Evolutionary conservation across 2,329 filamentous ascomycete species (phyloP).

Genomic region (Sporothrix humicola): DNA sequence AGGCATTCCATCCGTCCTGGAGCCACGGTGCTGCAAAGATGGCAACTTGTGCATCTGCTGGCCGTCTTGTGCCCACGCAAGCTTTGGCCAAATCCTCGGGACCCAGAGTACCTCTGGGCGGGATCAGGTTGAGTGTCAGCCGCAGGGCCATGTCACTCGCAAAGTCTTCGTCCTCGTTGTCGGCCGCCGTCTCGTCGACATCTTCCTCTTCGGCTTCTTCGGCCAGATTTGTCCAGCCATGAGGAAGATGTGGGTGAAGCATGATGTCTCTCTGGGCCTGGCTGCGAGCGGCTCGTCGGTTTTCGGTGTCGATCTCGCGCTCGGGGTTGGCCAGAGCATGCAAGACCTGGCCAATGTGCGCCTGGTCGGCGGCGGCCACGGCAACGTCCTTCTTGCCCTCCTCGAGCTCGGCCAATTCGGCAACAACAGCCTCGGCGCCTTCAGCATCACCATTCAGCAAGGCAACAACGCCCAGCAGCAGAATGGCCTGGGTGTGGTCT

Average conservation of each 20-base stretch:
- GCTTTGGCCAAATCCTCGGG: slow-evolving; percentile 73
- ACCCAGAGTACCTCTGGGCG: slow-evolving; percentile 71
- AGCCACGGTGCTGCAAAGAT: slow-evolving; percentile 84
- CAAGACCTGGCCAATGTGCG: slow-evolving; percentile 74
- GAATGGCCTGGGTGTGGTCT: slow-evolving; percentile 77
- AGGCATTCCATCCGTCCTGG: slow-evolving; percentile 65
- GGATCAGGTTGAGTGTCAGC: slow-evolving; percentile 75
- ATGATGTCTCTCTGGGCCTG: slow-evolving; percentile 80
- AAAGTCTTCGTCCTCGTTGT: slow-evolving; percentile 46
- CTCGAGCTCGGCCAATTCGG: slow-evolving; percentile 76
- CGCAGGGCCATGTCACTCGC: slow-evolving; percentile 78
- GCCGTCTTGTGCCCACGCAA: slow-evolving; percentile 73
- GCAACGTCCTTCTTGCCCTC: slow-evolving; percentile 50
- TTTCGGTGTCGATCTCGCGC: slow-evolving; percentile 50
- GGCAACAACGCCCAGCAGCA: slow-evolving; percentile 83
- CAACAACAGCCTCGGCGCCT: slow-evolving; percentile 77
- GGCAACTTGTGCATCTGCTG: slow-evolving; percentile 76
- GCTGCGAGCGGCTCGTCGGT: slow-evolving; percentile 55
- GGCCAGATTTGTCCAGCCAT: slow-evolving; percentile 80
- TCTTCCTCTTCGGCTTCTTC: slow-evolving; percentile 50
- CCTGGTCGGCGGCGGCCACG: slow-evolving; percentile 67
- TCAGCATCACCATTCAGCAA: slow-evolving; percentile 80
- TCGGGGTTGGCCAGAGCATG: slow-evolving; percentile 69
- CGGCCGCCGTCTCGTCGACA: slow-evolving; percentile 48
- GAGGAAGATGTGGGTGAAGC: slow-evolving; percentile 77